Evolutionary conservation across 2,329 filamentous ascomycete genomes (phyloP).

Genomic region (Cladosporium sp.): DNA sequence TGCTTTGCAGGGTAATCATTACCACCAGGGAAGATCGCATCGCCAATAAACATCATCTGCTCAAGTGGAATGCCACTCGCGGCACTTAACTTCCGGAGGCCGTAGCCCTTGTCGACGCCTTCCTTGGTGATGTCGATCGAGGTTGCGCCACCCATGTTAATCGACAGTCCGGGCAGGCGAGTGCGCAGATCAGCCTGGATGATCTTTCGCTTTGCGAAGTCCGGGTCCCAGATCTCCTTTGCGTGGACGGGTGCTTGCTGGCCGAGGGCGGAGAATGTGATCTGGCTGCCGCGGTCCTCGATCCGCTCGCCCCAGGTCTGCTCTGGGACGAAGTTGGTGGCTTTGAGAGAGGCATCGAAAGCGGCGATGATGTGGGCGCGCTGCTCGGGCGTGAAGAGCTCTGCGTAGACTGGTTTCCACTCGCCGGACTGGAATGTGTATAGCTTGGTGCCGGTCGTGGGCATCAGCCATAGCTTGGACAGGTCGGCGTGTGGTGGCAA

Average conservation of each 20-base stretch:
- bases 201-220: slow-evolving; percentile 38
- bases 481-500: slow-evolving; percentile 34
- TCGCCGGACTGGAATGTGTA: slow-evolving; percentile 30
- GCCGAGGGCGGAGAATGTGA: slow-evolving; percentile 41
- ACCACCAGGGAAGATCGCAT: slow-evolving; percentile 39
- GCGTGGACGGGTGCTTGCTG: slow-evolving; percentile 36
- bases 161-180: slow-evolving; percentile 36
- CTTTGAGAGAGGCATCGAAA: slow-evolving; percentile 33
- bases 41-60: slow-evolving; percentile 40
- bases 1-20: slow-evolving; percentile 38
- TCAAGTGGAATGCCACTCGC: slow-evolving; percentile 33
- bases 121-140: slow-evolving; percentile 39
- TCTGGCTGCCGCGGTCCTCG: slow-evolving; percentile 41
- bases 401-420: slow-evolving; percentile 36
- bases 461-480: slow-evolving; percentile 41
- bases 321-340: slow-evolving; percentile 36
- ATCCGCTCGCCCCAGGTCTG: slow-evolving; percentile 39
- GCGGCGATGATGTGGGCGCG: slow-evolving; percentile 16
- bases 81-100: slow-evolving; percentile 25
- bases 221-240: slow-evolving; percentile 38
- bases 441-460: slow-evolving; percentile 40
- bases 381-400: slow-evolving; percentile 34
- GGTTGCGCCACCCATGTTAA: slow-evolving; percentile 41
- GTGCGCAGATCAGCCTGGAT: slow-evolving; percentile 36
- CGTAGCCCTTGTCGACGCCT: slow-evolving; percentile 37